A percentile compares a stretch with the other conserved stretches of the same genome.
Evolutionary conservation across 345 rosid genomes (phyloP).

Genomic region (Conringia planisiliqua): DNA sequence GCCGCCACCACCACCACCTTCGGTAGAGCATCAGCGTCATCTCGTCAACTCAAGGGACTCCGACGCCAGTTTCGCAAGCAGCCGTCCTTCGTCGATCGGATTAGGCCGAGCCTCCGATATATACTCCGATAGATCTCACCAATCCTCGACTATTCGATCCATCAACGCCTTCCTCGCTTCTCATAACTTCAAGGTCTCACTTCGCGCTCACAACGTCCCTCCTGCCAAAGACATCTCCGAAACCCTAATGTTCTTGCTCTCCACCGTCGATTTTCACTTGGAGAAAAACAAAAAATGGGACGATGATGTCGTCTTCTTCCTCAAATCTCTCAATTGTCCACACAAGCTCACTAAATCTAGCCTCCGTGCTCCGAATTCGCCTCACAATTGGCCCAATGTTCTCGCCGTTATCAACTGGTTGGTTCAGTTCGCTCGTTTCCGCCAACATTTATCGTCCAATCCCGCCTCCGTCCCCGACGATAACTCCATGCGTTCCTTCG

Average conservation of each 20-base stretch:
- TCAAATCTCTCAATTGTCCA: slow-evolving; percentile 59
- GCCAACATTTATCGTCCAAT: slow-evolving; percentile 34
- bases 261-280: slow-evolving; percentile 48
- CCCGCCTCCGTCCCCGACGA: slow-evolving; percentile 33
- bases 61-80: slow-evolving; percentile 84
- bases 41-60: slow-evolving; percentile 59
- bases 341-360: slow-evolving; percentile 69
- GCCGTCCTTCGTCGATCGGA: slow-evolving; percentile 81
- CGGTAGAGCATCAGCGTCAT: slow-evolving; percentile 29
- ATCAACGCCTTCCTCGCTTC: slow-evolving; percentile 66
- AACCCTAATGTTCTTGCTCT: slow-evolving; percentile 51
- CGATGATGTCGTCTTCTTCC: slow-evolving; percentile 58
- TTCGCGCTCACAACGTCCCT: slow-evolving; percentile 45
- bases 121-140: slow-evolving; percentile 56
- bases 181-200: slow-evolving; percentile 43
- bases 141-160: slow-evolving; percentile 48
- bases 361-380: slow-evolving; percentile 79
- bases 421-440: slow-evolving; percentile 56
- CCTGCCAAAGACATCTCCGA: slow-evolving; percentile 64
- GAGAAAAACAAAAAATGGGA: slow-evolving; percentile 38
- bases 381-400: slow-evolving; percentile 83
- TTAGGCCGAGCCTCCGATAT: slow-evolving; percentile 49
- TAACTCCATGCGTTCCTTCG: slow-evolving; percentile 45
- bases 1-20: slow-evolving; percentile 27
- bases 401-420: slow-evolving; percentile 75